Conservation (phyloP, 2,329 filamentous ascomycete species). For the Colletotrichum caudatum region DNA sequence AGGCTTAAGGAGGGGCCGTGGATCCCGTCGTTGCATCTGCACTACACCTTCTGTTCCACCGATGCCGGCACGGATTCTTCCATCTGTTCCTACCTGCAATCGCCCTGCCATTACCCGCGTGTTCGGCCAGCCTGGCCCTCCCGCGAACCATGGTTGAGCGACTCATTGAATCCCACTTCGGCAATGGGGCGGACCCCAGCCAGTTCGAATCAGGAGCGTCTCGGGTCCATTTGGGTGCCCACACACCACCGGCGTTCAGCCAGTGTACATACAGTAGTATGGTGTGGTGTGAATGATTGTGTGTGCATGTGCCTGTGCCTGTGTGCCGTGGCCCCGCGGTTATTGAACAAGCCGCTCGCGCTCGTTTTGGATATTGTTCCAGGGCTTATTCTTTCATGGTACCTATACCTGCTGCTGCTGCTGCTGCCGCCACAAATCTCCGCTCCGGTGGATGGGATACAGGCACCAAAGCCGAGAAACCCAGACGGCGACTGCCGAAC, state of each 20-base stretch:
- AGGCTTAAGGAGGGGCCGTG: neutral
- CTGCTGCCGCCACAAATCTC: neutral
- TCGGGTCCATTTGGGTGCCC: neutral
- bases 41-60: neutral
- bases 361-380: neutral
- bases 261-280: too few relatives aligned
- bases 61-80: neutral
- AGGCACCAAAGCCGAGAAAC: neutral
- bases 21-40: neutral
- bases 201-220: conserved; percentile 6
- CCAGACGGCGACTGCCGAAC: neutral
- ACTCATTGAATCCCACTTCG: neutral
- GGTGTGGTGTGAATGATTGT: neutral
- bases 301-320: neutral
- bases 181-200: neutral
- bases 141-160: neutral
- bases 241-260: neutral
- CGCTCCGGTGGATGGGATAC: neutral
- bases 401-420: neutral
- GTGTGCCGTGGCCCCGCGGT: neutral
- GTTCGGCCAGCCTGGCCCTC: neutral
- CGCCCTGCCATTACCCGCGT: neutral
- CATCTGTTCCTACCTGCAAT: too few relatives aligned
- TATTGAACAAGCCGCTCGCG: neutral
- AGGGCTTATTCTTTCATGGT: neutral